A percentile compares a stretch with the other conserved stretches of the same genome.
phyloP scores from a whole-genome alignment of 192 early-diverging fungal species.

The Coemansia sp. region DNA sequence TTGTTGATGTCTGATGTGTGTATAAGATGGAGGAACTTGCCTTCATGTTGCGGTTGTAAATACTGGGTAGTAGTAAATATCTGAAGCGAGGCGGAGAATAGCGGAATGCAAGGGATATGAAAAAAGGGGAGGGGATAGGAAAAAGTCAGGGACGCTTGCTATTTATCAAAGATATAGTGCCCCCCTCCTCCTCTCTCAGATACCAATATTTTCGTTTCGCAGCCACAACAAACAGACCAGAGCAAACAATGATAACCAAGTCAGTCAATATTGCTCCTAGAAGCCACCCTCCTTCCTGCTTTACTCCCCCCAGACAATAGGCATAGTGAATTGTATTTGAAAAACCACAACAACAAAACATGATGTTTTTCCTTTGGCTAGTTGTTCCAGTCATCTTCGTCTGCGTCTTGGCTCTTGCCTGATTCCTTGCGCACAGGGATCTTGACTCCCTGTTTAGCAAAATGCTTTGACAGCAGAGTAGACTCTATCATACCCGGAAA shows the following conservation, averaged over 20 bases:
- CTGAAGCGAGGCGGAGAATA: neutral
- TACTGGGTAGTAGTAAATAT: neutral
- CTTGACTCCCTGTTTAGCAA: constrained; percentile 97
- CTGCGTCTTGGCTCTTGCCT: constrained; percentile 11
- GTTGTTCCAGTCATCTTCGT: constrained; percentile 34
- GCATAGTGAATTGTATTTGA: too few relatives aligned
- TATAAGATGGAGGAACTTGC: neutral
- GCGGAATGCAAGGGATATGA: neutral
- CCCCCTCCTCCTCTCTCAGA: too few relatives aligned
- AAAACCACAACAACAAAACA: neutral
- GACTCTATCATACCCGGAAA: constrained; percentile 98
- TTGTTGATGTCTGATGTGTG: neutral
- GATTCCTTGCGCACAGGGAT: constrained; percentile 86
- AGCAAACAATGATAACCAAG: too few relatives aligned
- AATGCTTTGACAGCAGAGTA: constrained; percentile 83
- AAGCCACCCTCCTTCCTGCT: too few relatives aligned
- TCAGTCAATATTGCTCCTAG: too few relatives aligned
- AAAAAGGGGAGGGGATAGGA: too few relatives aligned
- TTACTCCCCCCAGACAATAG: too few relatives aligned
- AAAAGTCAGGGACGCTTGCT: neutral
- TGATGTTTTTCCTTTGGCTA: neutral
- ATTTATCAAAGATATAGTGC: neutral
- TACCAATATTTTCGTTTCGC: too few relatives aligned
- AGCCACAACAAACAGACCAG: too few relatives aligned
- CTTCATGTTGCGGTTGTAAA: neutral